Evolutionary conservation across 1,139 yeast species (phyloP), one percentile per base, ranked within the genome.

Genomic region (Nakaseomyces delphensis): DNA sequence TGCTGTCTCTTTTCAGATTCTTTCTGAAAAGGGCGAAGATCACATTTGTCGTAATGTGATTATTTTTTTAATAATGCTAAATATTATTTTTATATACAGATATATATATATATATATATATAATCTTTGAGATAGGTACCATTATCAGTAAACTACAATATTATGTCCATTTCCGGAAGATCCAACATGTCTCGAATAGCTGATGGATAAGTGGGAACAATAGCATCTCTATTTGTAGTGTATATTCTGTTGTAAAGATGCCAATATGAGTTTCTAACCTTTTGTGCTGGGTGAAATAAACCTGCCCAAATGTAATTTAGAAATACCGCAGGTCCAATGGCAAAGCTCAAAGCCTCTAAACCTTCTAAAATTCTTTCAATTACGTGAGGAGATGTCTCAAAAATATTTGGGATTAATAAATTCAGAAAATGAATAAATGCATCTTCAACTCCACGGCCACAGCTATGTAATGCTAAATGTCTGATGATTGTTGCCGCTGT

Each of bases 371-470:
- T 78, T 48, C 97, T 74, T 23, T 70, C 73, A 45, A 89, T 87
- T 11, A 89, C 97, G 63, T 93, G 98, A 0, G 97, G 97, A 0
- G 96, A 86, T 0, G 95, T 84, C 59, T 89, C 97, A 59, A 78
- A 87, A 2, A 91, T 69, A 58, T 87, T 89, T 1, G 97, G 96
- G 58, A 86, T 62, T 15, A 89, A 61, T 40, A 86, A 67, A 56
- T 89, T 85, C 55, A 87, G 64, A 43, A 77, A 73, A 59, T 87
- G 95, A 9, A 84, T 60, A 60, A 81, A 77, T 23, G 83, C 83
- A 50, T 81, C 93, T 50, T 81, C 93, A 47, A 76, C 70, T 0
- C 91, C 86, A 10, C 71, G 61, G 0, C 96, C 96, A 33, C 74
- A 68, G 56, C 93, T 79, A 25, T 89, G 83, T 32, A 87, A 62